Evolutionary conservation across 805 yeast genomes (phyloP), one percentile per base, ranked within the genome.

Genomic region (Tetrapisispora phaffii): DNA sequence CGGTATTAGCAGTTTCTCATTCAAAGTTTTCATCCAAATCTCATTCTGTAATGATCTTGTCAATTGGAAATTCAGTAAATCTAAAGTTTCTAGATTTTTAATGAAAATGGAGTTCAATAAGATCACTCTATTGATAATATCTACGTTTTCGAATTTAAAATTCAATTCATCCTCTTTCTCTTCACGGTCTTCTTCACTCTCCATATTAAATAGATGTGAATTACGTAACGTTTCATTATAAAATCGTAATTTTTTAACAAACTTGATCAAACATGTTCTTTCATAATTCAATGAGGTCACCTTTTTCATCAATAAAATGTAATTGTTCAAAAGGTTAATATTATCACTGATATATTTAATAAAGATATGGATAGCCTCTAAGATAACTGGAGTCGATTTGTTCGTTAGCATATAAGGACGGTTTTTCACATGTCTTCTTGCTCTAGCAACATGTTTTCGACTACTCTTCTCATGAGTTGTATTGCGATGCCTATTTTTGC

Each of bases 1-100:
- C 13, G 58, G 42, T 9, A 62, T 34, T 4, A 52, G 50, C 16
- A 63, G 34, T 31, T 58, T 55, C 10, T 44, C 43, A 41, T 63
- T 63, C 41, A 63, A 42, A 12, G 68, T 63, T 48, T 63, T 63
- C 9, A 62, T 52, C n/a, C 59, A 45, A 17, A 61, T 60, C 46
- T 63, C 68, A 44, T 57, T 60, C 41, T 59, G 63, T 37, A 62
- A 41, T 13, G 65, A 53, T 43, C 62, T 62, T 3, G 64, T 62
- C 22, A 62, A 44, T 42, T 53, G 55, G 40, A 53, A 63, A 46
- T 63, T 62, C 42, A 62, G 41, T 17, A 63, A 44, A 41, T 63
- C 68, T 6, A 62, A 21, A 1, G 56, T 42, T 41, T 63, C 68
- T 31, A 62, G 39, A 16, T 16, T 16, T 24, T 36, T 36, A n/a